Evolutionary conservation across 352 stramenopile species (phyloP).

Genomic region (Aphanomyces invadans): DNA sequence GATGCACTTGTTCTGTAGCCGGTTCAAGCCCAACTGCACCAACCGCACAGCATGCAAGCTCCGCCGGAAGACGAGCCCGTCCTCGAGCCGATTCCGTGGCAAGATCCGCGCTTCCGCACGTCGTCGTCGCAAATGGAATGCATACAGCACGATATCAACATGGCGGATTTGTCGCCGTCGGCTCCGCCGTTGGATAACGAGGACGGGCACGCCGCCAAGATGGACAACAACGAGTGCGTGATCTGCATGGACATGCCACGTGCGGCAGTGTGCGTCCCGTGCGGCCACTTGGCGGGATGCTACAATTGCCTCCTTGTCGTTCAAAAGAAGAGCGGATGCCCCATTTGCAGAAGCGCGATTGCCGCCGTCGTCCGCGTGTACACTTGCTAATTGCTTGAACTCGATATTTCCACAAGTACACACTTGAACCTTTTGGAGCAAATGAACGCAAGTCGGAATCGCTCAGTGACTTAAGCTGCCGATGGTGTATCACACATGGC

Average conservation of each 20-base stretch:
- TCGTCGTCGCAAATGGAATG: background rate
- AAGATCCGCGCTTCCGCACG: background rate
- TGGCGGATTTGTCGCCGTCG: background rate
- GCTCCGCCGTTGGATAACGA: background rate
- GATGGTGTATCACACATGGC: no score
- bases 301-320: conserved; percentile 34
- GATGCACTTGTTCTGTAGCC: background rate
- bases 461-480: no score
- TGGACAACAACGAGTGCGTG: conserved; percentile 27
- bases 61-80: background rate
- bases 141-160: background rate
- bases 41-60: background rate
- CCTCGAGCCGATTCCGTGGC: background rate
- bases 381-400: conserved; percentile 28
- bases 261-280: conserved; percentile 47
- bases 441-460: no score
- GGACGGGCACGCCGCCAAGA: background rate
- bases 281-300: conserved; percentile 46
- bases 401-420: no score
- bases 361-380: conserved; percentile 43
- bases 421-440: no score
- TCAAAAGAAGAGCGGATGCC: conserved; percentile 34
- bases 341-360: conserved; percentile 40
- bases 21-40: background rate
- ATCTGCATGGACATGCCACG: conserved; percentile 41